Base-by-base conservation (phyloP, 441 rosid species). In the Pelargonium cotyledonis region DNA sequence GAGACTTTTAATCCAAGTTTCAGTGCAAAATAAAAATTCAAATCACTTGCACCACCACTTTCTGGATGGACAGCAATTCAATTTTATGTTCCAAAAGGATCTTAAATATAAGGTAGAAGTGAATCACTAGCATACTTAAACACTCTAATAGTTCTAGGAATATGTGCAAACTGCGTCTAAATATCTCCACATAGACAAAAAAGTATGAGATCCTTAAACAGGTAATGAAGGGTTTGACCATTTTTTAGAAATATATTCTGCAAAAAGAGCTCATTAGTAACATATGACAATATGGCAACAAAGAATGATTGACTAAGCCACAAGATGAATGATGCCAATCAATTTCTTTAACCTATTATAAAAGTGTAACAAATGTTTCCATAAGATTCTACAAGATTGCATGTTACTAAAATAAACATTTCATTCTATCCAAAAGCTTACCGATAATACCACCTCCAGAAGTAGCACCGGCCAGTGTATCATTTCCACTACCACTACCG, bases 371-470 rank as follows among this genome's bases (percentile, higher is more conserved):
- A 61, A 21, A 61, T 26, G 8, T 26, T 61, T 61, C 65, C 65
- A 23, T 23, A 60, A 12, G 29, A 12, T 9, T 46, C 51, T 46
- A 46, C n/a, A 12, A 10, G 51, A 12, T 2, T 46, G n/a, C n/a
- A 46, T 46, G 14, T 12, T 12, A 46, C 11, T 46, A 74, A 44
- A 11, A 65, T 35, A 23, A 47, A 62, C 16, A 70, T 21, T 14
- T 63, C 46, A 68, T 64, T 65, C 65, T 8, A 55, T 44, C 35
- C 35, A 79, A 44, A 74, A 68, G 61, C 84, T 82, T 77, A 90
- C 98, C 96, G 75, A 92, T 80, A 65, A 92, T 86, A 75, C 98
- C 98, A 70, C 96, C 98, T 71, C 98, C 98, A 62, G 94, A 82
- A 69, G 90, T 88, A 68, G 91, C 77, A 66, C 91, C 89, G 9